phyloP scores from a whole-genome alignment of 1,284 basidiomycete genomes.

The Melampsora allii-populina region DNA sequence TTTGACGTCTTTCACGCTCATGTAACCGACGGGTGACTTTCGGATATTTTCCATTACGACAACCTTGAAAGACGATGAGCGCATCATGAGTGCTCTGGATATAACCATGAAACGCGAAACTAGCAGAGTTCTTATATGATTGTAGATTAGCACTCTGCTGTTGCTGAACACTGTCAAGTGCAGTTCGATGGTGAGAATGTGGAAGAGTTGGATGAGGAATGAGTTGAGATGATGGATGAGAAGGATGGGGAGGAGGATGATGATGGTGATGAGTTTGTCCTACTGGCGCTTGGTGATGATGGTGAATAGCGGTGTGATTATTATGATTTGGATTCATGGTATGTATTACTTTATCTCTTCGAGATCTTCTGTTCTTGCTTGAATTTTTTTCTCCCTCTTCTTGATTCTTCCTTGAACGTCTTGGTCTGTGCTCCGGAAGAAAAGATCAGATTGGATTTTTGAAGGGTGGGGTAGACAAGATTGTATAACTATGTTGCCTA shows the following conservation, averaged over 20 bases:
- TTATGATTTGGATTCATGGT: constrained; percentile 42
- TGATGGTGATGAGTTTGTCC: constrained; percentile 8
- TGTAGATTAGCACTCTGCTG: constrained; percentile 28
- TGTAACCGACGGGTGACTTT: constrained; percentile 89
- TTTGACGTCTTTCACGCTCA: constrained; percentile 86
- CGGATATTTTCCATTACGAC: constrained; percentile 80
- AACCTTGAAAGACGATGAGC: constrained; percentile 90
- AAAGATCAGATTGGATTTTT: no score
- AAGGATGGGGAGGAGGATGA: neutral
- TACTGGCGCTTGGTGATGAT: neutral
- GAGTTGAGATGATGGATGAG: neutral
- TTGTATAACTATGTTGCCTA: no score
- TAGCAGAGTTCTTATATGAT: constrained; percentile 36
- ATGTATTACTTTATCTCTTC: no score
- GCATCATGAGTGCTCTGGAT: constrained; percentile 95
- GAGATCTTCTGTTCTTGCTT: no score
- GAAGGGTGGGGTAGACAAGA: no score
- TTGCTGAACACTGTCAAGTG: neutral
- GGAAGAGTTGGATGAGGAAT: neutral
- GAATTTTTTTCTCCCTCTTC: no score
- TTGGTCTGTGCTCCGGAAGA: no score
- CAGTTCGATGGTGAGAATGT: neutral
- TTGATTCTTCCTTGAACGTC: no score
- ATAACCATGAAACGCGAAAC: constrained; percentile 57
- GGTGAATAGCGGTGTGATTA: constrained; percentile 7